Base-by-base conservation (phyloP, 257 asterid genomes). In the Apocynum venetum region DNA sequence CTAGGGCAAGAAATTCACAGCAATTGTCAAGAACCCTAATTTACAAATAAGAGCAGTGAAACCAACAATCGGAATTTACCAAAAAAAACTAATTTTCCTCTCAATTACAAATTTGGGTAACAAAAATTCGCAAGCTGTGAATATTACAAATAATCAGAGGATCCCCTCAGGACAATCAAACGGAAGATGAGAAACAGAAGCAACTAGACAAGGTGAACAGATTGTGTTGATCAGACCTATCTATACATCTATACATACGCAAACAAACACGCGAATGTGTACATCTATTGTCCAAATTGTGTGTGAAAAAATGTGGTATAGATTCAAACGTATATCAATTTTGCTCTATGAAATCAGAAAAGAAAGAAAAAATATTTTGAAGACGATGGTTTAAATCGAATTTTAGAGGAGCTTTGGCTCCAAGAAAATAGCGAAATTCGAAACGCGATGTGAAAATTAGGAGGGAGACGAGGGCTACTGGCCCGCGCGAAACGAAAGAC, bases 351-450 rank as follows among this genome's bases (percentile, higher is more conserved):
- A 57, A 73, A 49, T 14, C 15, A 0, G 4, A 9, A 72, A 52
- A n/a, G 14, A 4, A 73, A 73, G 35, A 71, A 49, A 12, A 73
- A 69, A 36, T 9, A 65, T 6, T 74, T 48, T 67, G 59, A 72
- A 79, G 71, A n/a, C 48, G 14, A 25, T 52, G 41, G 46, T 76
- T 76, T 76, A 82, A 82, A 80, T 55, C 73, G 17, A 35, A 43
- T 75, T 78, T 60, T 17, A 36, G 61, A 75, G 76, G 81, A 74
- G 80, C 80, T 89, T 89, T 86, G 96, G 94, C 91, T 86, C 96
- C 96, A 83, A 86, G 84, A 79, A 81, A 81, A 88, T 85, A 70
- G 89, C 71, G 80, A 83, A 82, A 79, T 81, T 77, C 79, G 85
- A 83, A 81, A 77, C 73, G 76, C 51, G 66, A 77, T 77, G 71